phyloP scores from a whole-genome alignment of 192 early-diverging fungal genomes.

The Podila clonocystis region DNA sequence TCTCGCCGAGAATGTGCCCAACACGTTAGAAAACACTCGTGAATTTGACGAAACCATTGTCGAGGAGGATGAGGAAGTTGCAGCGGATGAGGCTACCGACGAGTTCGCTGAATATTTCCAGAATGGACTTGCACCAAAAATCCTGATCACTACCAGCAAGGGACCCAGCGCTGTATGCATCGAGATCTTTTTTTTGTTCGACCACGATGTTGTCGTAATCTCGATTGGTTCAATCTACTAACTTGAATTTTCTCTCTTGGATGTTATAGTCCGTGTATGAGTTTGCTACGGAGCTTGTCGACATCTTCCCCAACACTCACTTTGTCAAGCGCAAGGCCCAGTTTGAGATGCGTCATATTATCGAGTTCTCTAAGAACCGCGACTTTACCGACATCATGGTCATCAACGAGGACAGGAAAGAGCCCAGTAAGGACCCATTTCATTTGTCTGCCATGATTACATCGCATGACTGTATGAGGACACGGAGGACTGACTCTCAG shows the following conservation, averaged over 20 bases:
- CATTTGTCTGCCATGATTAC: not conserved
- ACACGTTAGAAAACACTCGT: slow-evolving; percentile 91
- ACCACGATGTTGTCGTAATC: not conserved
- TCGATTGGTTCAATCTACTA: not conserved
- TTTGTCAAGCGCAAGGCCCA: slow-evolving; percentile 89
- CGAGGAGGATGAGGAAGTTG: slow-evolving; percentile 80
- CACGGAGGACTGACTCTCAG: not conserved
- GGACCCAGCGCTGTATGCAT: slow-evolving; percentile 64
- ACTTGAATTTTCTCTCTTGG: not conserved
- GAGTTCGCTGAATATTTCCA: slow-evolving; percentile 90
- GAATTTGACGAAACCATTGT: slow-evolving; percentile 96
- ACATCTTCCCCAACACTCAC: slow-evolving; percentile 91
- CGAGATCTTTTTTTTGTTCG: not conserved
- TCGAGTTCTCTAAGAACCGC: slow-evolving; percentile 87
- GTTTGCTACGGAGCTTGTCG: slow-evolving; percentile 89
- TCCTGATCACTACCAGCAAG: slow-evolving; percentile 91
- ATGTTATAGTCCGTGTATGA: slow-evolving; percentile 64
- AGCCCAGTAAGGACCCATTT: slow-evolving; percentile 74
- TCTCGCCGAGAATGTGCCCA: slow-evolving; percentile 88
- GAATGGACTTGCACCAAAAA: slow-evolving; percentile 87
- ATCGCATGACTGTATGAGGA: not conserved
- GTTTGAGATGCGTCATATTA: slow-evolving; percentile 91
- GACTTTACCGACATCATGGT: slow-evolving; percentile 96
- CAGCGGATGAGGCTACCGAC: slow-evolving; percentile 84
- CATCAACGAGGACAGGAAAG: slow-evolving; percentile 93